Percentiles rank a stretch among this genome's conserved stretches.
Evolutionary conservation across 1,284 basidiomycete species (phyloP).

Genomic region (Cutaneotrichosporon spelunceum): DNA sequence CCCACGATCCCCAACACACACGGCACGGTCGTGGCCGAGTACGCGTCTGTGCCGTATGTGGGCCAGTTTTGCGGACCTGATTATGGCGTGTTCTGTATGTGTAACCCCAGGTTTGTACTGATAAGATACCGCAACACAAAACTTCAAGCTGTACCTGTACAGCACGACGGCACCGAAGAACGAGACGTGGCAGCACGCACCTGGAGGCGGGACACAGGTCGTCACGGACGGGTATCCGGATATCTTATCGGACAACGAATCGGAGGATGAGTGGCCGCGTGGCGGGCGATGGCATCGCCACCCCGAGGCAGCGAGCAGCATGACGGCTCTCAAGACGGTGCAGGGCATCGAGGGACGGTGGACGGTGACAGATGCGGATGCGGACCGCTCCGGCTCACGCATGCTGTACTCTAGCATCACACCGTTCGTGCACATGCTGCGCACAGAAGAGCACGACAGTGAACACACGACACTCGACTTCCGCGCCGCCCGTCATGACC

Average conservation of each 20-base stretch:
- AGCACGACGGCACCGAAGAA: conserved; percentile 57
- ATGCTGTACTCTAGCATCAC: conserved; percentile 89
- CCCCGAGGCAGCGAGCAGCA: conserved; percentile 52
- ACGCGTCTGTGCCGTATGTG: conserved; percentile 76
- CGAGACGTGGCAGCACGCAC: background rate
- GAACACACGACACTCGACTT: conserved; percentile 73
- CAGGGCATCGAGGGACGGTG: conserved; percentile 71
- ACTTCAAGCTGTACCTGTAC: conserved; percentile 84
- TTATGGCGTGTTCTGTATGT: conserved; percentile 38
- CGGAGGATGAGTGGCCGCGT: conserved; percentile 47
- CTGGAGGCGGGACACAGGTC: conserved; percentile 14
- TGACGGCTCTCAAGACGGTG: conserved; percentile 75
- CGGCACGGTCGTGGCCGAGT: conserved; percentile 81
- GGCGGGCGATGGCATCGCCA: conserved; percentile 17
- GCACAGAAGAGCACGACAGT: conserved; percentile 67
- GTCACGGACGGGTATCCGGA: conserved; percentile 4
- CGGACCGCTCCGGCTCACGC: conserved; percentile 87
- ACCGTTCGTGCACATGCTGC: conserved; percentile 79
- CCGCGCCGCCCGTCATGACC: conserved; percentile 44
- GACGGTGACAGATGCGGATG: conserved; percentile 93
- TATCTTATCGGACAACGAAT: conserved; percentile 8
- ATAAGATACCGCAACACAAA: conserved; percentile 57
- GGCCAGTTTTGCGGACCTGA: conserved; percentile 74
- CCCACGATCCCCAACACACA: conserved; percentile 72
- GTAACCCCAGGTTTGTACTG: conserved; percentile 24